A percentile compares a stretch with the other conserved stretches of the same genome.
phyloP scores from a whole-genome alignment of 805 yeast genomes.

The Myxozyma mucilagina region DNA sequence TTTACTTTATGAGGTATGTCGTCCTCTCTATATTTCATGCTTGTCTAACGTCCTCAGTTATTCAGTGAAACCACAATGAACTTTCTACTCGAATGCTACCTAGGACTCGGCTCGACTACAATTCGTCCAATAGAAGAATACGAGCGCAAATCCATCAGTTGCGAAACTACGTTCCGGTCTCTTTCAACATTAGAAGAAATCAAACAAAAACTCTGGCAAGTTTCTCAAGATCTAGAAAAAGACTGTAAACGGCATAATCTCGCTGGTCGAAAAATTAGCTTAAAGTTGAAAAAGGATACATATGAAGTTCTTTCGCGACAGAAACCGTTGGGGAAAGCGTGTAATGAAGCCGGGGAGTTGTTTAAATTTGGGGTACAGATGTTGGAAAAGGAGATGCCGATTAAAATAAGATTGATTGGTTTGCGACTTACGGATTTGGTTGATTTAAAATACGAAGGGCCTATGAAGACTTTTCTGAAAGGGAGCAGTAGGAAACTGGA shows the following conservation, averaged over 20 bases:
- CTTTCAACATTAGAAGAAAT: constrained; percentile 10
- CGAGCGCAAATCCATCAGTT: constrained; percentile 34
- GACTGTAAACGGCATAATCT: constrained; percentile 27
- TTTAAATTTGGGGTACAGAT: constrained; percentile 27
- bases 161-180: constrained; percentile 33
- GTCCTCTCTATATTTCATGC: not conserved
- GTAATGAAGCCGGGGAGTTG: constrained; percentile 26
- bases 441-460: constrained; percentile 23
- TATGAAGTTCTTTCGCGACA: constrained; percentile 32
- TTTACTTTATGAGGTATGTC: constrained; percentile 8
- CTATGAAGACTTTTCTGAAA: constrained; percentile 17
- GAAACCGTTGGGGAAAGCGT: constrained; percentile 20
- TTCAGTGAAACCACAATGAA: constrained; percentile 19
- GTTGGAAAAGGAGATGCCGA: constrained; percentile 33
- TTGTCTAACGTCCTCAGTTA: not conserved
- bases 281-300: constrained; percentile 32
- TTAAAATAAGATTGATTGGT: constrained; percentile 33
- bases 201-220: constrained; percentile 20
- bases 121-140: constrained; percentile 29
- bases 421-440: constrained; percentile 30
- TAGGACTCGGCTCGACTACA: constrained; percentile 35
- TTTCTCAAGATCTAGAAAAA: constrained; percentile 27
- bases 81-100: constrained; percentile 30
- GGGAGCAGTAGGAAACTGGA: not conserved
- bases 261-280: constrained; percentile 31